Percentiles rank a stretch among this genome's conserved stretches.
These are phyloP conservation scores for Knufia fluminis DNA, from an alignment of 2,329 filamentous ascomycete species.

Conservation along the genomic window DNA sequence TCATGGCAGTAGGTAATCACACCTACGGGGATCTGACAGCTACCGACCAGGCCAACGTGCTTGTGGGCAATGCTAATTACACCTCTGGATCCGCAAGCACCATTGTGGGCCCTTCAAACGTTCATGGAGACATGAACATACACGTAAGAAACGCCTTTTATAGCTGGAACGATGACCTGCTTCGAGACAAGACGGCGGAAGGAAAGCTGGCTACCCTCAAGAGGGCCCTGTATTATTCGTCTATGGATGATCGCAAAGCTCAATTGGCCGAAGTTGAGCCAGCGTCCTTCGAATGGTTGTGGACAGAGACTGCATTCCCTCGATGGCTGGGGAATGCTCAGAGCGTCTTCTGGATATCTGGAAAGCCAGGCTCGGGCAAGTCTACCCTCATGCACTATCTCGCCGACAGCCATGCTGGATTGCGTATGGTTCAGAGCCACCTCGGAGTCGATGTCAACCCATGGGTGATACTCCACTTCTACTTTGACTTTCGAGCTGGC, in stretches of 20 bases:
- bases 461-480: neutral
- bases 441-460: neutral
- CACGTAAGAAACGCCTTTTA: neutral
- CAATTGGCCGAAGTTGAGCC: neutral
- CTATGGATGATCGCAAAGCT: constrained; percentile 3
- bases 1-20: too few species aligned
- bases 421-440: neutral
- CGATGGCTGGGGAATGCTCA: neutral
- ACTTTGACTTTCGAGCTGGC: constrained; percentile 5
- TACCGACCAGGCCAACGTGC: too few species aligned
- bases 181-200: neutral
- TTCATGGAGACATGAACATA: neutral
- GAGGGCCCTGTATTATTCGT: neutral
- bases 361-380: neutral
- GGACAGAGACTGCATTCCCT: neutral
- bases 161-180: neutral
- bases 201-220: neutral
- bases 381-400: neutral
- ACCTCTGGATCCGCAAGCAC: neutral
- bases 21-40: too few species aligned
- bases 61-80: neutral
- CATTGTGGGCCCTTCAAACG: too few species aligned
- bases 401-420: neutral
- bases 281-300: constrained; percentile 3
- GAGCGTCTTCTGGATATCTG: neutral